These are phyloP conservation scores for Parathielavia hyrcaniae DNA, from an alignment of 495 filamentous ascomycete species.

Conservation along the genomic window DNA sequence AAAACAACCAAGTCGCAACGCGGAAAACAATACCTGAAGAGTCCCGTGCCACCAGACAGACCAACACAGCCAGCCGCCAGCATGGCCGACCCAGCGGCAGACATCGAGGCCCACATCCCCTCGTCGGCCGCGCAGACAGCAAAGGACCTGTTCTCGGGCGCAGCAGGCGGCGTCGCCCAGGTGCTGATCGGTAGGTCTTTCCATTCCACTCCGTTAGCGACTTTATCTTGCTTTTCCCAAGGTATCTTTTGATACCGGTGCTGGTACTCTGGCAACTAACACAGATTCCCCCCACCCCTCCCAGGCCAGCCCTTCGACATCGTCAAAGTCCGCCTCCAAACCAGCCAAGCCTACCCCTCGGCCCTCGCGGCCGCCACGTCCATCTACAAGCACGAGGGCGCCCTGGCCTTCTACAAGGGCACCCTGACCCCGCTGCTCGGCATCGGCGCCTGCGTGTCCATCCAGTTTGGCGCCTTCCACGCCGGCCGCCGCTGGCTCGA, in stretches of 20 bases:
- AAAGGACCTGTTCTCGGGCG: constrained; percentile 90
- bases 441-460: constrained; percentile 93
- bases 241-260: too few species aligned
- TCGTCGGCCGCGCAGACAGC: constrained; percentile 48
- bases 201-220: neutral
- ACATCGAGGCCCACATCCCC: constrained; percentile 31
- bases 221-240: too few species aligned
- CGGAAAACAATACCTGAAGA: neutral
- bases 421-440: constrained; percentile 93
- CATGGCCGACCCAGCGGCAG: constrained; percentile 42
- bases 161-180: constrained; percentile 86
- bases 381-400: constrained; percentile 83
- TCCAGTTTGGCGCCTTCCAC: constrained; percentile 98
- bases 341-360: constrained; percentile 68
- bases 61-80: too few species aligned
- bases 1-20: too few species aligned
- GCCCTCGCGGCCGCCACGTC: constrained; percentile 72
- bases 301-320: constrained; percentile 99
- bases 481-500: constrained; percentile 82
- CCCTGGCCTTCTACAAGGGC: constrained; percentile 94
- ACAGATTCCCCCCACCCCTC: neutral
- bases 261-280: too few species aligned
- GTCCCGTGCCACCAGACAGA: neutral
- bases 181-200: constrained; percentile 71
- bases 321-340: constrained; percentile 95